Percentiles rank a stretch among this genome's conserved stretches.
Conservation (phyloP, 208 protist genomes). For the Angomonas deanei region DNA sequence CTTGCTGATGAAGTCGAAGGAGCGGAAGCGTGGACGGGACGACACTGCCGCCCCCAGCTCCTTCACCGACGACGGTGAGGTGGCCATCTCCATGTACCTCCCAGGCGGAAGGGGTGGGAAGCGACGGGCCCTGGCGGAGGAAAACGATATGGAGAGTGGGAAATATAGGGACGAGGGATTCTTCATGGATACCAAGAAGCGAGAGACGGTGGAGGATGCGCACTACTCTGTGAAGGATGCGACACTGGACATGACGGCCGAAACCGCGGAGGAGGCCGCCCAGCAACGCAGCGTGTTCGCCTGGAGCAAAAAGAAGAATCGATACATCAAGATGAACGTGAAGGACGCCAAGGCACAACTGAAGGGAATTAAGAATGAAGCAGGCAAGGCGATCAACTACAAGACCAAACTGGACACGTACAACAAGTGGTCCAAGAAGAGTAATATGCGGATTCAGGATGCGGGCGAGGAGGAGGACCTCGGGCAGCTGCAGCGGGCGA, state of each 20-base stretch:
- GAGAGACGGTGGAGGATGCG: slow-evolving; percentile 59
- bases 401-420: slow-evolving; percentile 88
- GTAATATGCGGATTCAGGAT: slow-evolving; percentile 90
- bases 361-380: slow-evolving; percentile 88
- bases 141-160: slow-evolving; percentile 24
- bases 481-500: slow-evolving; percentile 61
- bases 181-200: slow-evolving; percentile 65
- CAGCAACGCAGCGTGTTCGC: slow-evolving; percentile 87
- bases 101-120: neutral
- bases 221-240: slow-evolving; percentile 89
- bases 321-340: slow-evolving; percentile 88
- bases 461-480: slow-evolving; percentile 89
- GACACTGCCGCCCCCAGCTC: slow-evolving; percentile 14
- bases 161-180: slow-evolving; percentile 77
- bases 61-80: slow-evolving; percentile 22
- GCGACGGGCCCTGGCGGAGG: neutral
- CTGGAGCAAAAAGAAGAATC: slow-evolving; percentile 92
- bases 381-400: slow-evolving; percentile 90
- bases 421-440: slow-evolving; percentile 86
- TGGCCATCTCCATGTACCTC: neutral
- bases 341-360: slow-evolving; percentile 86
- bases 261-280: slow-evolving; percentile 74
- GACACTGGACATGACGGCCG: slow-evolving; percentile 81
- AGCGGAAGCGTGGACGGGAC: slow-evolving; percentile 60
- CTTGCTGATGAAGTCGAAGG: slow-evolving; percentile 74